Base-by-base conservation (phyloP, 768 basidiomycete species). In the Phylloporus scabripes region DNA sequence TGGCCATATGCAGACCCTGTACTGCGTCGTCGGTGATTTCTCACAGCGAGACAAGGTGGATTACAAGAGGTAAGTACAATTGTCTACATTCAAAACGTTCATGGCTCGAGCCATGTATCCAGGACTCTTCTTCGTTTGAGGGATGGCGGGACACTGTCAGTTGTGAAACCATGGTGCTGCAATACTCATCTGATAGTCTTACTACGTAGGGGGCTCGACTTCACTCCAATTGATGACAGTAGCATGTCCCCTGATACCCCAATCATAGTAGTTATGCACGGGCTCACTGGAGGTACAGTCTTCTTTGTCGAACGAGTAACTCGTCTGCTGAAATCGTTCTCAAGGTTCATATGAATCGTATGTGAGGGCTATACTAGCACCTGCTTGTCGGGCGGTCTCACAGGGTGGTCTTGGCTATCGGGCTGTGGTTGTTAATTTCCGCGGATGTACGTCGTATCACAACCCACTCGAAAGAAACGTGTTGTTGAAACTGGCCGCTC, bases 381-480 rank as follows among this genome's bases (percentile, higher is more conserved):
- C 81, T 50, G 85, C 84, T 12, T 85, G 85, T 63, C 74, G 75
- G 24, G 77, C 87, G 23, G 75, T 82, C 7, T 75, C 78, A 36
- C 73, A 87, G 58, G 91, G 89, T n/a, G 95, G 94, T 2, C 72
- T 95, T 46, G 92, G 93, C 14, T 95, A 89, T 67, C 78, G 96
- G 49, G 94, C 80, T 5, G 85, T 87, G 11, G 92, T 97, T 8
- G 78, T 94, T 63, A 96, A 95, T 70, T 94, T 87, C 69, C 80
- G 94, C 58, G 93, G 92, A 62, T 95, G 92, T 88, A 60, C 61
- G 85, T 78, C 31, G 15, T 34, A 44, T 44, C 42, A 39, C 44
- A 23, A 24, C 31, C 46, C 28, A 33, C 28, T 51, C 18, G 24
- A 46, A 52, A 44, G 21, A 45, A 54, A 51, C 24, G 49, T 45